A percentile compares a stretch with the other conserved stretches of the same genome.
Evolutionary conservation across 768 basidiomycete genomes (phyloP).

Genomic region (Agrocybe pediades): DNA sequence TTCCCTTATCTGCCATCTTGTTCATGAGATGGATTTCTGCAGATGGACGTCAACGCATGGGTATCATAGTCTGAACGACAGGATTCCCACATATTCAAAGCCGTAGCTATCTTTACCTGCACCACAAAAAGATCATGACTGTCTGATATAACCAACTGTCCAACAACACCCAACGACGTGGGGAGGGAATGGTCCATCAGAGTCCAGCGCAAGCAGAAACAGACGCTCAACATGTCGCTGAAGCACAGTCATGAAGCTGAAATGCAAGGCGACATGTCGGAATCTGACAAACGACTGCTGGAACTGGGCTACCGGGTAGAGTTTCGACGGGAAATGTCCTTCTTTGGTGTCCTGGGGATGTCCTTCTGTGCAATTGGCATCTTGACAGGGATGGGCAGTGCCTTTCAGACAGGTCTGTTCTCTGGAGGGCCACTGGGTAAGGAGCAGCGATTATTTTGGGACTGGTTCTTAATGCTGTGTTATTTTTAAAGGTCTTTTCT

Average conservation of each 20-base stretch:
- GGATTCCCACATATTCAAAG: too few species aligned
- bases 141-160: not conserved
- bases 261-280: not conserved
- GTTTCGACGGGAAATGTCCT: conserved; percentile 60
- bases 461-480: not conserved
- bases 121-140: not conserved
- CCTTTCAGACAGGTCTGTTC: conserved; percentile 60
- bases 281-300: conserved; percentile 34
- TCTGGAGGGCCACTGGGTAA: conserved; percentile 56
- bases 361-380: conserved; percentile 65
- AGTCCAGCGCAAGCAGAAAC: too few species aligned
- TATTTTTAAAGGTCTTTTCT: conserved; percentile 40
- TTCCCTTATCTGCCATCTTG: too few species aligned
- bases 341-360: conserved; percentile 60
- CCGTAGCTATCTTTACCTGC: too few species aligned
- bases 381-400: conserved; percentile 60
- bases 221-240: too few species aligned
- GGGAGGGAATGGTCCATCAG: too few species aligned
- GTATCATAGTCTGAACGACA: too few species aligned
- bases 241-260: not conserved
- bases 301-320: conserved; percentile 58
- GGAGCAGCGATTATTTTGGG: not conserved
- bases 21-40: too few species aligned
- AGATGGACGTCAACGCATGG: too few species aligned
- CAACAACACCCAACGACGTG: too few species aligned